Base-by-base conservation (phyloP, 768 basidiomycete species). In the Boletus rubescentipes region DNA sequence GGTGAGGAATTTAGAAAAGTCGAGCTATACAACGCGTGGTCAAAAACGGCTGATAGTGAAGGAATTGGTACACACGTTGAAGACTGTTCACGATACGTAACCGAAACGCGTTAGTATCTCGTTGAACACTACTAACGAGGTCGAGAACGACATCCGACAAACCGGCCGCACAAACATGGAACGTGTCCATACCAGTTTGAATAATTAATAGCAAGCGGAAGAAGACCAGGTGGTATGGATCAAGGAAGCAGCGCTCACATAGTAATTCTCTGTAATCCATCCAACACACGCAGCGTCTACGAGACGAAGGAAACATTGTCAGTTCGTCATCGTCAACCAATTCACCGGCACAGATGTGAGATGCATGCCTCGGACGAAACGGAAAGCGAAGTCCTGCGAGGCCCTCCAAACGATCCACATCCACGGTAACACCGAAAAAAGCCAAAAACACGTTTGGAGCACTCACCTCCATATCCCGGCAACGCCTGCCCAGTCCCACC, bases 401-500 rank as follows among this genome's bases (percentile, higher is more conserved):
- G n/a, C 29, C 5, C 26, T 4, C 26, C 26, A 26, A 26, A 26
- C 26, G 26, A 26, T 26, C 26, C 26, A 6, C 26, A 6, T 26
- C 26, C 6, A 3, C 26, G 9, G 2, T 20, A 18, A 31, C 30
- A 45, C n/a, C 34, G 21, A 26, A 23, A 11, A 32, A 46, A 34
- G 9, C 43, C 21, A 9, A 39, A 38, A 49, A 40, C 15, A 36
- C 29, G 15, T 20, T 14, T 15, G 43, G 14, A 10, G 3, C 4
- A 68, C 79, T 60, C 59, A 81, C 81, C 75, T 73, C 81, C 82
- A 84, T 45, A 74, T 68, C 16, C 82, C 82, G 39, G 72, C 64
- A 3, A 76, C 79, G 9, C 80, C 82, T 2, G 81, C 83, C 82
- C 83, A 84, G 60, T 83, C 82, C 80, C 80, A 82, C 5, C 81